phyloP scores from a whole-genome alignment of 106 monocot species.

The Dendrobium huoshanense region DNA sequence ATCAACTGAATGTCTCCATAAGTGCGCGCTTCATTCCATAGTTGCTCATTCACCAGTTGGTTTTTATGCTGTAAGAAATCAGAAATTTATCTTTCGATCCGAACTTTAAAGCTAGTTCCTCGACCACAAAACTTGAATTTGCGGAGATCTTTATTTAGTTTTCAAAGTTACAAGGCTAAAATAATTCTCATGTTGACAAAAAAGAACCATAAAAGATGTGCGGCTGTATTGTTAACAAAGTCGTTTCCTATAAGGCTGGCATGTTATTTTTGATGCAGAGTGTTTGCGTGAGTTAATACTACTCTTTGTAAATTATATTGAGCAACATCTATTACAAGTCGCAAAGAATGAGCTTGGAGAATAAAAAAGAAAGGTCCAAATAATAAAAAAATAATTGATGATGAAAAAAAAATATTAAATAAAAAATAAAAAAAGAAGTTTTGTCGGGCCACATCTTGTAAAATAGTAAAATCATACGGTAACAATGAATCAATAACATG shows the following conservation, averaged over 20 bases:
- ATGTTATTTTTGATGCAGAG: not conserved
- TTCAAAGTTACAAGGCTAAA: not conserved
- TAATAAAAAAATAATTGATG: too few species aligned
- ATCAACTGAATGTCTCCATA: conserved; percentile 92
- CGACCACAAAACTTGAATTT: not conserved
- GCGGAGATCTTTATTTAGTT: not conserved
- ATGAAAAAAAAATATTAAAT: too few species aligned
- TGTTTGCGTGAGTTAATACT: too few species aligned
- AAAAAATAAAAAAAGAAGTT: too few species aligned
- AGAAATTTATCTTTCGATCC: not conserved
- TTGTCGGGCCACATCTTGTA: too few species aligned
- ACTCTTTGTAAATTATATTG: too few species aligned
- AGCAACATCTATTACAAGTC: too few species aligned
- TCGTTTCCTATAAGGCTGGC: not conserved
- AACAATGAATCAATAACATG: too few species aligned
- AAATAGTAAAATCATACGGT: too few species aligned
- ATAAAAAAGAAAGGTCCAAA: too few species aligned
- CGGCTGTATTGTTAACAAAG: not conserved
- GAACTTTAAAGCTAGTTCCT: not conserved
- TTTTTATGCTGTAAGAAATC: conserved; percentile 71
- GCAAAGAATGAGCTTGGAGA: too few species aligned
- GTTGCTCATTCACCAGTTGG: conserved; percentile 82
- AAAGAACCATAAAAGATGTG: not conserved
- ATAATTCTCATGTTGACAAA: not conserved
- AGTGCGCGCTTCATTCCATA: conserved; percentile 84